These are phyloP conservation scores for Rutstroemia sp. DNA, from an alignment of 2,329 filamentous ascomycete genomes.

Conservation along the genomic window DNA sequence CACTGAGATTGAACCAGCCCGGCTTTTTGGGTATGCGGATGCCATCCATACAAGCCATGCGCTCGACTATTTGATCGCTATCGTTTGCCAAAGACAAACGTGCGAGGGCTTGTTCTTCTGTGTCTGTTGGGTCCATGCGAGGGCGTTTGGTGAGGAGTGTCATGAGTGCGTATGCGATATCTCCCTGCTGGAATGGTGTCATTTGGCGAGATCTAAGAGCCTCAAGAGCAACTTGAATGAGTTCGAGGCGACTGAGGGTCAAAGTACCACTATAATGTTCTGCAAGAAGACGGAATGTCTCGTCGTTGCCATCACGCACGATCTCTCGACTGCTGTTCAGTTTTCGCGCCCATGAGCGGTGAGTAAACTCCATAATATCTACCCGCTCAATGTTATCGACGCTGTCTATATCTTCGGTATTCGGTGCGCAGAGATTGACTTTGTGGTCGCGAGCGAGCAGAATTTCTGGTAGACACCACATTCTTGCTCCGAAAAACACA, in stretches of 20 bases:
- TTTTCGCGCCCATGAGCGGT: constrained; percentile 7
- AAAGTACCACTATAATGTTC: constrained; percentile 8
- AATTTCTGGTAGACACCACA: constrained; percentile 9
- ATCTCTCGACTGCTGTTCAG: neutral
- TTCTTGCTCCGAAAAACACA: constrained; percentile 8
- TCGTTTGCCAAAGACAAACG: constrained; percentile 29
- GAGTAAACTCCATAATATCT: constrained; percentile 11
- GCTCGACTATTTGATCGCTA: constrained; percentile 28
- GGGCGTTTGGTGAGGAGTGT: constrained; percentile 25
- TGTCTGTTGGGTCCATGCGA: constrained; percentile 22
- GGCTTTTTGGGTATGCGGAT: neutral
- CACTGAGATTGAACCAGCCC: constrained; percentile 19
- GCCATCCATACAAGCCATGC: constrained; percentile 23
- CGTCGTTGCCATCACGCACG: constrained; percentile 4
- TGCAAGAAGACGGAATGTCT: constrained; percentile 7
- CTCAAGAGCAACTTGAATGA: constrained; percentile 5
- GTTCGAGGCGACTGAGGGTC: constrained; percentile 4
- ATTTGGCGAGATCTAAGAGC: constrained; percentile 6
- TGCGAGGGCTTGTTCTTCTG: constrained; percentile 28
- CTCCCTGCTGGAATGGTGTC: constrained; percentile 16
- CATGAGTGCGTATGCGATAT: constrained; percentile 31
- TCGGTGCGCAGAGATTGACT: constrained; percentile 3
- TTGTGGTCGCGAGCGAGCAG: constrained; percentile 10
- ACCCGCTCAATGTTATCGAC: constrained; percentile 6
- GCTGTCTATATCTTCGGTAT: neutral